These are phyloP conservation scores for Citrus sp. DNA, from an alignment of 345 rosid species.

Conservation along the genomic window DNA sequence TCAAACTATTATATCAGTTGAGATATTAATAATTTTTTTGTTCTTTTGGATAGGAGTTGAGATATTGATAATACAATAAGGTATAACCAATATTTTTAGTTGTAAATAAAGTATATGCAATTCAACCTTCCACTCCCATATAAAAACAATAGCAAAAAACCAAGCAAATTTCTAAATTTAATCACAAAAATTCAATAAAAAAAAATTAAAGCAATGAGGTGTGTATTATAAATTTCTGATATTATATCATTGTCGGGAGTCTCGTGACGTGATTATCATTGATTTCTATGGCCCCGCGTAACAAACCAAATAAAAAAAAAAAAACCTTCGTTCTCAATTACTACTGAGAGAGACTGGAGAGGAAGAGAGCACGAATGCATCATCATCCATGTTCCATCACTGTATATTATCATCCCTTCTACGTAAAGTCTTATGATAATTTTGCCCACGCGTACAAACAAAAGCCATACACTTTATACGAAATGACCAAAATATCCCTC, in stretches of 20 bases:
- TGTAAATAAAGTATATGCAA: not conserved
- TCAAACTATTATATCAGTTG: not conserved
- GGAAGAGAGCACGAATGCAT: not conserved
- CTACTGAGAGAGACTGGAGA: no score
- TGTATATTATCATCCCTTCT: conserved; percentile 16
- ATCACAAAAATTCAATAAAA: not conserved
- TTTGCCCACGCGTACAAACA: not conserved
- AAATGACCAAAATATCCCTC: conserved; percentile 10
- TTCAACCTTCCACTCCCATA: not conserved
- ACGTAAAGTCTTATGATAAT: not conserved
- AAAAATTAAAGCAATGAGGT: not conserved
- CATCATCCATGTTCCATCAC: conserved; percentile 14
- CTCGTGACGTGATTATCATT: conserved; percentile 51
- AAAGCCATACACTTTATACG: no score
- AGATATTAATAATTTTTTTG: no score
- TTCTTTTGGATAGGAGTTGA: no score
- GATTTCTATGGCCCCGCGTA: conserved; percentile 15
- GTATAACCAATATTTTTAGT: not conserved
- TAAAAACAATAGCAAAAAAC: conserved; percentile 5
- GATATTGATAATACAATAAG: not conserved
- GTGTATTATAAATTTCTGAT: not conserved
- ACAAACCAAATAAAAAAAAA: not conserved
- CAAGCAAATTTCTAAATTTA: not conserved
- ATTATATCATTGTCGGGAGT: conserved; percentile 39
- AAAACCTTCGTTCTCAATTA: not conserved